These are phyloP conservation scores for Volvariella surrecta DNA, from an alignment of 1,284 basidiomycete species.

Conservation along the genomic window DNA sequence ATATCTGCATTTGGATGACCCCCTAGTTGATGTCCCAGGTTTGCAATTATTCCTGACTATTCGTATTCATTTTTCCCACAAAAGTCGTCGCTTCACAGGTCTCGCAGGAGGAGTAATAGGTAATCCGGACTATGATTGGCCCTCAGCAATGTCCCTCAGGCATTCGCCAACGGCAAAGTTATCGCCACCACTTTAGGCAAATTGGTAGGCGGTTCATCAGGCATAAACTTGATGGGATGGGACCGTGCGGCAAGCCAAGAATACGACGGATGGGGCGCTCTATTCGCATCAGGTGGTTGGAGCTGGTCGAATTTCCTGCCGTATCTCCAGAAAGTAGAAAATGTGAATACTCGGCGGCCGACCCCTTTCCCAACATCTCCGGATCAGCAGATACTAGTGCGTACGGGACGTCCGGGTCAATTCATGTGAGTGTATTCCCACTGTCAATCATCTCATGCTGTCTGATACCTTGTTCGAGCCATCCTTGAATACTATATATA, in stretches of 20 bases:
- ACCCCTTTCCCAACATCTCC: background rate
- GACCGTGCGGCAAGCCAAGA: constrained; percentile 7
- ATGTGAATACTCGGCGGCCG: background rate
- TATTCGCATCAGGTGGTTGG: constrained; percentile 22
- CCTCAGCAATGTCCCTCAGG: constrained; percentile 28
- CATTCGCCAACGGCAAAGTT: constrained; percentile 9
- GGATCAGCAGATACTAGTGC: background rate
- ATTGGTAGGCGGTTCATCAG: constrained; percentile 27
- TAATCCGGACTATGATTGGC: constrained; percentile 29
- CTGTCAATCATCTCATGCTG: background rate
- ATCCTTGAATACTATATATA: background rate
- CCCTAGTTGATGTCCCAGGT: constrained; percentile 1
- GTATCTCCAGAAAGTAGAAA: constrained; percentile 11
- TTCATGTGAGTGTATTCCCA: background rate
- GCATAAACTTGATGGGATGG: constrained; percentile 10
- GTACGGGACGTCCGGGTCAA: background rate
- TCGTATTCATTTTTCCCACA: background rate
- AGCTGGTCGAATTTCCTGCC: constrained; percentile 29
- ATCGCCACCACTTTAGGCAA: constrained; percentile 31
- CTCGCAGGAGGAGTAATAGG: background rate
- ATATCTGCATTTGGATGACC: background rate
- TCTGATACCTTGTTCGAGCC: background rate
- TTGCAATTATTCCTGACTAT: background rate
- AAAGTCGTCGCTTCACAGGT: background rate
- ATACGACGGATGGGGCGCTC: constrained; percentile 24